These are phyloP conservation scores for Dioszegia hungarica DNA, from an alignment of 768 basidiomycete species.

Conservation along the genomic window DNA sequence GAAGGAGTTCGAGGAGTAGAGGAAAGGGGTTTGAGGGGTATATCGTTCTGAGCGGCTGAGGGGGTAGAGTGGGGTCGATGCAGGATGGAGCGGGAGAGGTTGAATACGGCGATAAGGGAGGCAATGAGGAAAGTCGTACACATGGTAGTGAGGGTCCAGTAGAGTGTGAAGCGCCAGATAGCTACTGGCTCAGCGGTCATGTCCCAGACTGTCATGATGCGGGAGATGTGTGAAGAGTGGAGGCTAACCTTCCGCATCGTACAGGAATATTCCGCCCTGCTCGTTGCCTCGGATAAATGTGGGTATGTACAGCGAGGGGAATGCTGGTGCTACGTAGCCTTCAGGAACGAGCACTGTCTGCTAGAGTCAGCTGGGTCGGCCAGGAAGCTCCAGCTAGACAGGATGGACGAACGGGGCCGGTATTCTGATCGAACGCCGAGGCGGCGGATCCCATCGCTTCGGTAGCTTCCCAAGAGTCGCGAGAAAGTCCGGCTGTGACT, in stretches of 20 bases:
- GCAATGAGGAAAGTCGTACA: conserved; percentile 28
- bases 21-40: not conserved
- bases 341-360: conserved; percentile 31
- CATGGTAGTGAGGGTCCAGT: conserved; percentile 36
- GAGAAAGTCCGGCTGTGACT: no score
- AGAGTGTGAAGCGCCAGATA: conserved; percentile 44
- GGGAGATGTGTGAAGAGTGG: not conserved
- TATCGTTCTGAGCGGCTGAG: not conserved
- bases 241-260: conserved; percentile 38
- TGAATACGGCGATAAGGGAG: conserved; percentile 22
- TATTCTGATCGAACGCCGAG: conserved; percentile 18
- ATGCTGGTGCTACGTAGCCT: conserved; percentile 30
- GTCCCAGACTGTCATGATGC: no score
- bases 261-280: conserved; percentile 34
- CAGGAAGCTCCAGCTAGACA: not conserved
- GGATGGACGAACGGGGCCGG: not conserved
- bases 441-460: conserved; percentile 32
- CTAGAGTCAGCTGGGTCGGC: conserved; percentile 7
- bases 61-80: not conserved
- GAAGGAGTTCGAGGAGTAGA: not conserved
- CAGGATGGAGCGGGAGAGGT: conserved; percentile 21
- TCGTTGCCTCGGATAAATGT: conserved; percentile 13
- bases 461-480: no score
- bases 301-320: conserved; percentile 37
- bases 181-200: conserved; percentile 9